Conservation (phyloP, 257 asterid genomes). For the Datura wrightii region DNA sequence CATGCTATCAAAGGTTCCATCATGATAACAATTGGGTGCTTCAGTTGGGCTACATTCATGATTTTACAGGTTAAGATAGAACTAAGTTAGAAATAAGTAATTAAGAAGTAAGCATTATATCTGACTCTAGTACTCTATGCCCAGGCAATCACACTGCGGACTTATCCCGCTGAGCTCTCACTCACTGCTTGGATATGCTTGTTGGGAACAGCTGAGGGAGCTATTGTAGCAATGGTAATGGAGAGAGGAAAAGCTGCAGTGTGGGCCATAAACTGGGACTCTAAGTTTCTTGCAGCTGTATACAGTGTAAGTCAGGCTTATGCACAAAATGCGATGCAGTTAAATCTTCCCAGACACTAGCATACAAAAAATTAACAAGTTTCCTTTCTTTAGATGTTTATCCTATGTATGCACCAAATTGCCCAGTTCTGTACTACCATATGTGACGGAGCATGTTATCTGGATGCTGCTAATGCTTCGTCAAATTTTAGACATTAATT, state of each 20-base stretch:
- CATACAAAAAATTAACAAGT: neutral
- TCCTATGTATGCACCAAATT: neutral
- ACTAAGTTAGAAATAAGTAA: neutral
- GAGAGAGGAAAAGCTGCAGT: conserved; percentile 75
- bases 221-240: conserved; percentile 64
- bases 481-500: neutral
- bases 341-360: neutral
- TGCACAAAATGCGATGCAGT: neutral
- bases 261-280: conserved; percentile 85
- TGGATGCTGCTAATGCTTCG: neutral
- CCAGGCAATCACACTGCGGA: conserved; percentile 71
- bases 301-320: conserved; percentile 68
- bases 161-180: conserved; percentile 81
- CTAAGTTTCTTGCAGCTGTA: conserved; percentile 69
- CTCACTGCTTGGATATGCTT: conserved; percentile 94
- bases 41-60: conserved; percentile 91
- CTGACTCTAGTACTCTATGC: neutral
- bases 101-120: neutral
- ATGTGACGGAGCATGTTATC: neutral
- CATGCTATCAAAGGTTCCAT: conserved; percentile 83
- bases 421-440: neutral
- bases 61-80: conserved; percentile 70
- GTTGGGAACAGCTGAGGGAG: conserved; percentile 77
- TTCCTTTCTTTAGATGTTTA: neutral
- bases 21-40: conserved; percentile 80